Percentiles rank a stretch among this genome's conserved stretches.
phyloP scores from a whole-genome alignment of 2,329 filamentous ascomycete species.

The Fusarium sp. region DNA sequence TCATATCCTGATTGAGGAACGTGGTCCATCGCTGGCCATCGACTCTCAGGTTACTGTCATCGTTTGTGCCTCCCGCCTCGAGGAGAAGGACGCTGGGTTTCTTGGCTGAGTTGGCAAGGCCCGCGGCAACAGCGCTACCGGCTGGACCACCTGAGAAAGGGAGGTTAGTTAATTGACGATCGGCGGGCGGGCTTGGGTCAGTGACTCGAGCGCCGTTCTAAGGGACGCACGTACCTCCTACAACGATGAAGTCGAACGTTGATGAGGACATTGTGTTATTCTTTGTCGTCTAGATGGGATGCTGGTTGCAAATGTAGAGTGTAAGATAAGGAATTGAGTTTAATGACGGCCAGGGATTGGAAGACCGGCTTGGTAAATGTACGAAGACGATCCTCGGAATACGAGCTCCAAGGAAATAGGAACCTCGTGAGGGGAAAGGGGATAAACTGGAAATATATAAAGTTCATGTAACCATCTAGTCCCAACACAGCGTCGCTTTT shows the following conservation, averaged over 20 bases:
- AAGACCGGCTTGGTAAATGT: neutral
- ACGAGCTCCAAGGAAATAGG: neutral
- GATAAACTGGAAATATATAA: neutral
- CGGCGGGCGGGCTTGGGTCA: neutral
- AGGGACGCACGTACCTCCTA: conserved; percentile 36
- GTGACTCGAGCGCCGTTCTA: neutral
- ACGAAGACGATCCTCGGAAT: neutral
- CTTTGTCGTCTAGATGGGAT: neutral
- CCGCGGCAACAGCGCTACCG: conserved; percentile 67
- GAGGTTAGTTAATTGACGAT: neutral
- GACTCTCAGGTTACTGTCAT: conserved; percentile 60
- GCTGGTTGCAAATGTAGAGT: neutral
- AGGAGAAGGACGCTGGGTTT: conserved; percentile 69
- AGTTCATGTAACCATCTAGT: neutral
- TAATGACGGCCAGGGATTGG: neutral
- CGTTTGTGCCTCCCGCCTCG: conserved; percentile 68
- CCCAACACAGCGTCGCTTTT: neutral
- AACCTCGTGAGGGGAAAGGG: conserved; percentile 15
- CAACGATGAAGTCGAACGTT: conserved; percentile 40
- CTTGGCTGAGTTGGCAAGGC: conserved; percentile 61
- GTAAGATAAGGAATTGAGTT: neutral
- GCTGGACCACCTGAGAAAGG: conserved; percentile 62
- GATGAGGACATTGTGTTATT: conserved; percentile 16
- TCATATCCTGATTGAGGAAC: conserved; percentile 61
- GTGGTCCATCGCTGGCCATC: conserved; percentile 69